Base-by-base conservation (phyloP, 345 rosid genomes). In the Eucalyptus regnans region DNA sequence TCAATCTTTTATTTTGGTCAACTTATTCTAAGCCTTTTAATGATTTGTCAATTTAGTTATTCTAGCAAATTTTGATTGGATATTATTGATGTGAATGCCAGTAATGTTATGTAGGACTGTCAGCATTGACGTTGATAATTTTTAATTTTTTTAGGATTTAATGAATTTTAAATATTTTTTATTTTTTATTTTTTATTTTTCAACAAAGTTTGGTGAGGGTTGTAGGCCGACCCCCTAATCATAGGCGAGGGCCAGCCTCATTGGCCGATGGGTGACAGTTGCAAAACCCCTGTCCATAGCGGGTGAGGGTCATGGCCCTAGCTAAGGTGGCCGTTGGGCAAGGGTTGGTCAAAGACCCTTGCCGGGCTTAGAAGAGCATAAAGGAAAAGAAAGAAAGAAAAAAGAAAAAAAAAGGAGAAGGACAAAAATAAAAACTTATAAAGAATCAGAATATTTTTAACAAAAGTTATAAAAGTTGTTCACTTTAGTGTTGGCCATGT, bases 111-210 rank as follows among this genome's bases (percentile, higher is more conserved):
- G 4, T 22, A 23, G 3, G 29, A 56, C 1, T 56, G 0, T 23
- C 1, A 6, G 0, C 3, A 6, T 23, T 23, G 6, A 23, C 0
- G 0, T 56, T 22, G 29, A 56, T 0, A 9, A 9, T 56, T 22
- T 23, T 56, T 9, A 56, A 56, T 56, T 56, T 56, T 56, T 56
- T 56, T 56, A 22, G 12, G 4, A 56, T 56, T 56, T 5, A 22
- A 23, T 56, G 29, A 23, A 23, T 9, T 56, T 56, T 56, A 23
- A 2, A 23, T 23, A 22, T 0, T 22, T 22, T 22, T 22, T 20
- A 10, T 49, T 49, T 49, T 54, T 6, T 16, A 0, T 15, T 15
- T 2, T 20, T 56, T n/a, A n/a, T n/a, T 23, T 56, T 23, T 23
- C 29, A 9, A 22, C 1, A 3, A 23, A 56, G 29, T 56, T 23